Conservation (phyloP, 768 basidiomycete species). For the Lyophyllum shimeji region DNA sequence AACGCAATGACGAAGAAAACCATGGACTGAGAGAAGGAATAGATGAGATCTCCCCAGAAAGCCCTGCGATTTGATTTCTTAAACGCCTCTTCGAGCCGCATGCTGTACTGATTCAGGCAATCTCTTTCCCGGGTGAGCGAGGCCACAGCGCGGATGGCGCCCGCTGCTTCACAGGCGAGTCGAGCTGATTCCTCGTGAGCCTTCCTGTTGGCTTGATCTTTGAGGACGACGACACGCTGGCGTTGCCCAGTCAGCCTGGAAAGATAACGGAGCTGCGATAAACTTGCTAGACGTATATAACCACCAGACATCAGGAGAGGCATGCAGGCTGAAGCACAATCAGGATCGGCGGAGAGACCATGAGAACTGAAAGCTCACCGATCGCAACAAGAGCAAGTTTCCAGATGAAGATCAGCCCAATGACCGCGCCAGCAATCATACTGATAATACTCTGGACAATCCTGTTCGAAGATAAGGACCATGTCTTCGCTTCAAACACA, state of each 20-base stretch:
- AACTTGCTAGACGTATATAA: constrained; percentile 77
- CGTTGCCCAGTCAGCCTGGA: not conserved
- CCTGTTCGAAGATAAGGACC: too few relatives aligned
- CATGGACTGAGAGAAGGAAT: constrained; percentile 71
- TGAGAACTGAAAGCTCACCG: constrained; percentile 38
- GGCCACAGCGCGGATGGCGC: constrained; percentile 88
- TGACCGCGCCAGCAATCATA: constrained; percentile 64
- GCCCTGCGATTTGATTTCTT: constrained; percentile 62
- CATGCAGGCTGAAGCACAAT: constrained; percentile 54
- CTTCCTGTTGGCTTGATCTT: constrained; percentile 80
- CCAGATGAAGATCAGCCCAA: constrained; percentile 80
- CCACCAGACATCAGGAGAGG: constrained; percentile 71
- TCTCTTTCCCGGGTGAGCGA: constrained; percentile 85
- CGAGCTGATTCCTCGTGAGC: constrained; percentile 83
- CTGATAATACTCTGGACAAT: constrained; percentile 79
- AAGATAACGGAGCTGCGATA: not conserved
- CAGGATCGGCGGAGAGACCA: not conserved
- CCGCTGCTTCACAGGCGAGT: constrained; percentile 89
- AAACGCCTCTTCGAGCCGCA: constrained; percentile 73
- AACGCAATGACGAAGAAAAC: constrained; percentile 83
- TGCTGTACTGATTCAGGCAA: constrained; percentile 62
- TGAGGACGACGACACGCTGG: constrained; percentile 81
- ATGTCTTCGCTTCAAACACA: constrained; percentile 36
- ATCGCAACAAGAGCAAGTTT: constrained; percentile 82
- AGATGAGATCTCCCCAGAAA: constrained; percentile 64